Evolutionary conservation across 2,329 filamentous ascomycete species (phyloP).

Genomic region (Aspergillus tamarii): DNA sequence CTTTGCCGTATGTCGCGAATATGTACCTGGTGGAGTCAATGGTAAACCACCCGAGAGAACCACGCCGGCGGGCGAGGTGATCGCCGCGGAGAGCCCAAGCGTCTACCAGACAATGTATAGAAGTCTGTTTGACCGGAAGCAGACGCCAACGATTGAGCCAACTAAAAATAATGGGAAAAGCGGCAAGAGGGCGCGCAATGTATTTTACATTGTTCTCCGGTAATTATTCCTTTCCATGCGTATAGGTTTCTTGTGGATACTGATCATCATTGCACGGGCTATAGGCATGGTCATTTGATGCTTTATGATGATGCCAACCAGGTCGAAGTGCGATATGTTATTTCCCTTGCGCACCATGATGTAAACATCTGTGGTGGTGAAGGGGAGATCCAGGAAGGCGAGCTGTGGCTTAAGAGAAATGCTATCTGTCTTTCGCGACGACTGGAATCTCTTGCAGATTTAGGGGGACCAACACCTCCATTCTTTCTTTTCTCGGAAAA

Average conservation of each 20-base stretch:
- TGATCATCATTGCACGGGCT: slow-evolving; percentile 8
- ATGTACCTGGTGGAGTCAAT: slow-evolving; percentile 87
- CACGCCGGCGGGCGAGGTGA: slow-evolving; percentile 76
- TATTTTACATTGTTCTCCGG: slow-evolving; percentile 91
- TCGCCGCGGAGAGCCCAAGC: slow-evolving; percentile 81
- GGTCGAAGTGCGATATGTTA: slow-evolving; percentile 92
- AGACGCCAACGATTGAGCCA: slow-evolving; percentile 57
- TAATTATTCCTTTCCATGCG: slow-evolving; percentile 46
- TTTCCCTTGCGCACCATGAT: slow-evolving; percentile 82
- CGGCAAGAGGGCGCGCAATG: slow-evolving; percentile 71
- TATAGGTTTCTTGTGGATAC: slow-evolving; percentile 14
- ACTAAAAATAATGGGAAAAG: slow-evolving; percentile 54
- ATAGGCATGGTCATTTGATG: slow-evolving; percentile 91
- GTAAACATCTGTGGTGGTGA: slow-evolving; percentile 83
- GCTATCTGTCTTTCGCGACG: slow-evolving; percentile 79
- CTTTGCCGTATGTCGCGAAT: slow-evolving; percentile 93
- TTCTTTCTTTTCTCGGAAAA: slow-evolving; percentile 96
- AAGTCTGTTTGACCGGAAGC: slow-evolving; percentile 87
- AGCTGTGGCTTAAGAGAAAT: slow-evolving; percentile 94
- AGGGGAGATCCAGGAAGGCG: slow-evolving; percentile 79
- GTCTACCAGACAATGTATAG: slow-evolving; percentile 99
- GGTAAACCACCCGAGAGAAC: slow-evolving; percentile 87
- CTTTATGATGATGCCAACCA: slow-evolving; percentile 95
- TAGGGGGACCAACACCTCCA: slow-evolving; percentile 69
- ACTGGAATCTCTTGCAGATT: slow-evolving; percentile 55